A percentile compares a stretch with the other conserved stretches of the same genome.
These are phyloP conservation scores for Exophiala aquamarina DNA, from an alignment of 2,329 filamentous ascomycete species.

Conservation along the genomic window DNA sequence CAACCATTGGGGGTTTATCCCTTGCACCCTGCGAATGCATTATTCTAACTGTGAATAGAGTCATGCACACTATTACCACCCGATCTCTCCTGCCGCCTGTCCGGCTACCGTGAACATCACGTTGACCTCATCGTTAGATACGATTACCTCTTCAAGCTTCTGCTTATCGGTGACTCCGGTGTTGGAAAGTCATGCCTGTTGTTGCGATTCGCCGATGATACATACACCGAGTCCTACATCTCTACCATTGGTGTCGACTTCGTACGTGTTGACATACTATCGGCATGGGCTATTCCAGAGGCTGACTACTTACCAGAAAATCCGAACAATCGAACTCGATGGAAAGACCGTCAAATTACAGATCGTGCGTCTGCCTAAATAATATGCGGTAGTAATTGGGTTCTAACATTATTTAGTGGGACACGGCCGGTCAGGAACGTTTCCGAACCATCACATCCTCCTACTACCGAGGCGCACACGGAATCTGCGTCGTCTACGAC, in stretches of 20 bases:
- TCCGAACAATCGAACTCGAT: slow-evolving; percentile 98
- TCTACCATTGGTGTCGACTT: slow-evolving; percentile 99
- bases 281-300: slow-evolving; percentile 14
- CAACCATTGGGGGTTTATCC: slow-evolving; percentile 4
- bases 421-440: slow-evolving; percentile 97
- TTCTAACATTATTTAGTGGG: slow-evolving; percentile 67
- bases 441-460: slow-evolving; percentile 99
- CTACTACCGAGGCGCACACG: slow-evolving; percentile 98
- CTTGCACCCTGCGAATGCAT: not conserved
- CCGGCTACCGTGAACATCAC: slow-evolving; percentile 1
- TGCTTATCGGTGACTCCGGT: slow-evolving; percentile 99
- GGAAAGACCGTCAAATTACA: slow-evolving; percentile 99
- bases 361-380: slow-evolving; percentile 67
- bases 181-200: slow-evolving; percentile 99
- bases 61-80: not conserved
- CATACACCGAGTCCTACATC: slow-evolving; percentile 99
- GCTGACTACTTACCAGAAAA: slow-evolving; percentile 70
- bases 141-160: slow-evolving; percentile 99
- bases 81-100: not conserved
- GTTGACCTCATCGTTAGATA: slow-evolving; percentile 64
- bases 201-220: slow-evolving; percentile 96
- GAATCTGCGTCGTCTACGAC: slow-evolving; percentile 99
- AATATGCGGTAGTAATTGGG: slow-evolving; percentile 30
- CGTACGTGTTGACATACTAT: slow-evolving; percentile 57
- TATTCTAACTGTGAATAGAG: slow-evolving; percentile 15